Evolutionary conservation across 2,329 filamentous ascomycete species (phyloP).

Genomic region (Lecanicillium sp.): DNA sequence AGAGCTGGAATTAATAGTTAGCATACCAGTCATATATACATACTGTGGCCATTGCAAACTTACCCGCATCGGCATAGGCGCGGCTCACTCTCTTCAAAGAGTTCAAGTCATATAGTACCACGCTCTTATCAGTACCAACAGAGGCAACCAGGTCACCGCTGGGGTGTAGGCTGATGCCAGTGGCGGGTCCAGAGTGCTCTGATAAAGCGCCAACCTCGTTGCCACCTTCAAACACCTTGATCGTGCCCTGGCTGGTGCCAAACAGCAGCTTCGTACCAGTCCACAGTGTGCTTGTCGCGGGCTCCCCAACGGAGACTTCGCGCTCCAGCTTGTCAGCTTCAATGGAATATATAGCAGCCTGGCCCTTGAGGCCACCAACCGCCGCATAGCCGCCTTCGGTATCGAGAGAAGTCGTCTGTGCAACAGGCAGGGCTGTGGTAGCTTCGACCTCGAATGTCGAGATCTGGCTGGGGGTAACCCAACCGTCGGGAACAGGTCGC

Average conservation of each 20-base stretch:
- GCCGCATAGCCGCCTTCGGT: slow-evolving; percentile 57
- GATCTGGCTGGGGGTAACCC: slow-evolving; percentile 71
- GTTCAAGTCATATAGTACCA: slow-evolving; percentile 77
- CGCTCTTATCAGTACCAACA: slow-evolving; percentile 84
- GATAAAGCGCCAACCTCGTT: slow-evolving; percentile 59
- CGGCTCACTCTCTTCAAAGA: slow-evolving; percentile 63
- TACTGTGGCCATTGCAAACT: slow-evolving; percentile 23
- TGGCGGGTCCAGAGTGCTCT: slow-evolving; percentile 78
- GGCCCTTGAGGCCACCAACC: slow-evolving; percentile 66
- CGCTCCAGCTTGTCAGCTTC: slow-evolving; percentile 59
- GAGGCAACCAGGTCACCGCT: slow-evolving; percentile 77
- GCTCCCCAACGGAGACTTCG: slow-evolving; percentile 55
- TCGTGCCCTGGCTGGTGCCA: slow-evolving; percentile 63
- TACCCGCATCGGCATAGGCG: slow-evolving; percentile 72
- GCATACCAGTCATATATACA: background rate
- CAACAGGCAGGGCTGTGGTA: slow-evolving; percentile 38
- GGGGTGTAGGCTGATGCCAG: slow-evolving; percentile 72
- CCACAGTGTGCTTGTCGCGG: slow-evolving; percentile 60
- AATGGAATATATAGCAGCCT: slow-evolving; percentile 67
- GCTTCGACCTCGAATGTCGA: slow-evolving; percentile 35
- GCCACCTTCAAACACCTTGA: slow-evolving; percentile 73
- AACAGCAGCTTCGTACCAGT: slow-evolving; percentile 61
- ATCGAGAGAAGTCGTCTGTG: slow-evolving; percentile 40
- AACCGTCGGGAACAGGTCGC: slow-evolving; percentile 74
- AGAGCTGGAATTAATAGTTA: slow-evolving; percentile 45